These are phyloP conservation scores for Pseudocohnilembus persalinus DNA, from an alignment of 169 alveolate genomes.

Conservation along the genomic window DNA sequence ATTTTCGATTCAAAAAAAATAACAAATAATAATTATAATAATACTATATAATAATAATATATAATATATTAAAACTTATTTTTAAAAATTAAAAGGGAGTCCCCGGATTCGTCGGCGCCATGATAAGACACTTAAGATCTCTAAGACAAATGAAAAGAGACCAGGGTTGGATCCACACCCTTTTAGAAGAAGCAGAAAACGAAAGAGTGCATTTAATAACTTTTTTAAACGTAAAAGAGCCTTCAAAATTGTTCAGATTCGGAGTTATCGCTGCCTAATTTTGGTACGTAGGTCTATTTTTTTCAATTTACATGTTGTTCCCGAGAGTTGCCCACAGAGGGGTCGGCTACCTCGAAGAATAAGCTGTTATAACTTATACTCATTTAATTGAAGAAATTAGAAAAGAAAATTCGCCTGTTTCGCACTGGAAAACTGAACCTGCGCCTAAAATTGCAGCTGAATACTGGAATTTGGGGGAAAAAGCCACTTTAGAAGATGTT, in stretches of 20 bases:
- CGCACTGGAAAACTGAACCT: conserved; percentile 21
- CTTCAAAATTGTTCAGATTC: conserved; percentile 45
- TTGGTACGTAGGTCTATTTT: conserved; percentile 60
- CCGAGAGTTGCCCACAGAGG: conserved; percentile 75
- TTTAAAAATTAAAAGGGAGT: too few relatives aligned
- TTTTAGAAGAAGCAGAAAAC: conserved; percentile 78
- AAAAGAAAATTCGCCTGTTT: conserved; percentile 28
- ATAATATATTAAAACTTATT: too few relatives aligned
- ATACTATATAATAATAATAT: too few relatives aligned
- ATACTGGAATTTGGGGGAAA: conserved; percentile 56
- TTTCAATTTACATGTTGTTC: conserved; percentile 51
- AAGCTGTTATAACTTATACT: conserved; percentile 74
- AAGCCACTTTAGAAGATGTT: conserved; percentile 69
- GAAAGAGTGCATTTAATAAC: conserved; percentile 72
- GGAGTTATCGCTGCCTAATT: conserved; percentile 63
- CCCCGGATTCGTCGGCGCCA: conserved; percentile 74
- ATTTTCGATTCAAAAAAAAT: too few relatives aligned
- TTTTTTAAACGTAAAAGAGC: conserved; percentile 52
- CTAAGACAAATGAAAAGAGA: conserved; percentile 65
- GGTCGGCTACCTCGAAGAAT: conserved; percentile 78
- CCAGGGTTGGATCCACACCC: conserved; percentile 71
- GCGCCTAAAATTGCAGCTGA: conserved; percentile 58
- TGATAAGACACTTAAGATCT: conserved; percentile 59
- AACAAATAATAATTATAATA: too few relatives aligned
- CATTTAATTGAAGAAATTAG: conserved; percentile 51